Conservation (phyloP, 1,139 yeast species). For the Sugiyamaella castrensis region DNA sequence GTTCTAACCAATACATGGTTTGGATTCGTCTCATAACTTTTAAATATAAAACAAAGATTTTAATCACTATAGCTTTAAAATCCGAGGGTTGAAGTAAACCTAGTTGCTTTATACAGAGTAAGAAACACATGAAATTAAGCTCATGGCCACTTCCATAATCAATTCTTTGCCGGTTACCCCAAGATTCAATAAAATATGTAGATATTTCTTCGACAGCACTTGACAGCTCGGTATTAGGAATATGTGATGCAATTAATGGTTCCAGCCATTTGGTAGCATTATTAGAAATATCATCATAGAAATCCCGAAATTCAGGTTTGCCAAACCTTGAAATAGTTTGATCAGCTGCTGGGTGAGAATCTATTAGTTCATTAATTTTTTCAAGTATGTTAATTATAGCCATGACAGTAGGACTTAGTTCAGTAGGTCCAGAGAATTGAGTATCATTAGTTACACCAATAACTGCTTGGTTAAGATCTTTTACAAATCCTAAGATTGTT, state of each 20-base stretch:
- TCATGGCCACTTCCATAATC: constrained; percentile 99
- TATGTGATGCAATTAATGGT: constrained; percentile 17
- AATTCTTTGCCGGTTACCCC: constrained; percentile 82
- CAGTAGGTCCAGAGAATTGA: constrained; percentile 17
- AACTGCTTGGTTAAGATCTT: constrained; percentile 61
- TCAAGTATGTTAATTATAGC: constrained; percentile 45
- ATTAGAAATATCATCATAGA: constrained; percentile 62
- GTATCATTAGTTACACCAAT: constrained; percentile 51
- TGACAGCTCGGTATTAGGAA: neutral
- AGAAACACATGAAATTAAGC: constrained; percentile 72
- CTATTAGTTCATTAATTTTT: constrained; percentile 46
- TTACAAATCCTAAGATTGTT: constrained; percentile 54
- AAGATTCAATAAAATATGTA: constrained; percentile 62
- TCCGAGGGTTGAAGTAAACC: constrained; percentile 39
- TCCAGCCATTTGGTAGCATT: constrained; percentile 35
- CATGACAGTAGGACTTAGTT: constrained; percentile 30
- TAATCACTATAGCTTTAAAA: constrained; percentile 52
- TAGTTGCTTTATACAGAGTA: constrained; percentile 53
- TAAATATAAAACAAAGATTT: constrained; percentile 62
- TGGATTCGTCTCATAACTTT: constrained; percentile 41
- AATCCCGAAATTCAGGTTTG: constrained; percentile 79
- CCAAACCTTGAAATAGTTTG: constrained; percentile 81
- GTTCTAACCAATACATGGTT: constrained; percentile 78
- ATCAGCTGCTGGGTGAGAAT: constrained; percentile 67
- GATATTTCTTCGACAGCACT: constrained; percentile 42